Base-by-base conservation (phyloP, 352 stramenopile species). In the Aphanomyces stellatus region DNA sequence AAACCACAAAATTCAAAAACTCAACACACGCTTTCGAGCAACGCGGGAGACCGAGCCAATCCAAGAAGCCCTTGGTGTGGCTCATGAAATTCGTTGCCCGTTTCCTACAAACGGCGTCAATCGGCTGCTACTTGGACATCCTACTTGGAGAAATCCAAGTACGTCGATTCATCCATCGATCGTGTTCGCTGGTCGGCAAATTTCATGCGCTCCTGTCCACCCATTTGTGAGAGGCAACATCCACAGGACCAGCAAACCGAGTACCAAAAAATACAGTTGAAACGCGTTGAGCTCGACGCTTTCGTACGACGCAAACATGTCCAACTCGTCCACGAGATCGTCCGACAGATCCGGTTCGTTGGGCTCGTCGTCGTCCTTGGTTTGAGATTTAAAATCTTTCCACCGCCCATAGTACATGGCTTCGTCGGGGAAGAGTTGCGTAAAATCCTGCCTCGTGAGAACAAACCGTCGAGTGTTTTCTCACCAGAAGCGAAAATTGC, bases 51-150 rank as follows among this genome's bases (percentile, higher is more conserved):
- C 63, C 62, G 17, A 93, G 71, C 85, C 85, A 93, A 65, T 90
- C 74, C 15, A 81, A 76, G 67, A 93, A 89, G 27, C 77, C 71
- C 42, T 78, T 65, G 2, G 73, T 87, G 65, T 84, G 82, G 63
- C 76, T 84, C 82, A 92, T 91, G 51, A 93, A 94, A 62, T 94
- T 94, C 34, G 86, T 71, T 33, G 90, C 90, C 37, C 85, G 82
- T 17, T 84, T 81, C 64, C 76, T 82, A 33, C n/a, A n/a, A n/a
- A n/a, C n/a, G n/a, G n/a, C n/a, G n/a, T n/a, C n/a, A n/a, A n/a
- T n/a, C n/a, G n/a, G n/a, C n/a, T n/a, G n/a, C n/a, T n/a, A 2
- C 33, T 13, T 63, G 2, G 22, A 8, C 11, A 63, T 6, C 27
- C 4, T 62, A 69, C 48, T 62, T 63, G 48, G 85, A 82, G 62